Evolutionary conservation across 2,329 filamentous ascomycete species (phyloP).

Genomic region (Nemania sp.): DNA sequence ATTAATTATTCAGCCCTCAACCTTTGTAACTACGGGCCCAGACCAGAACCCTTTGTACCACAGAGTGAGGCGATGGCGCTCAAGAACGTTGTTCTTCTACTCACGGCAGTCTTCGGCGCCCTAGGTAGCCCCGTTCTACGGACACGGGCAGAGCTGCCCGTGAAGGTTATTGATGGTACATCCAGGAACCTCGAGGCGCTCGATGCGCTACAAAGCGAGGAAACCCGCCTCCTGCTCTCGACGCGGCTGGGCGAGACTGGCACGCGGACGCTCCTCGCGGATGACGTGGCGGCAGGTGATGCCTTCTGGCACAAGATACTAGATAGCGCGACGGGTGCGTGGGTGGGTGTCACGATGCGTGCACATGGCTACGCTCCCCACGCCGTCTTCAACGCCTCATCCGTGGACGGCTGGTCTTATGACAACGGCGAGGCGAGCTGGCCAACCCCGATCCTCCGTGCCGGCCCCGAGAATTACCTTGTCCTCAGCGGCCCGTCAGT

Average conservation of each 20-base stretch:
- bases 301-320: constrained; percentile 27
- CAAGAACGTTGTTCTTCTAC: constrained; percentile 22
- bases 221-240: constrained; percentile 23
- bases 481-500: constrained; percentile 20
- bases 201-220: constrained; percentile 20
- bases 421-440: constrained; percentile 23
- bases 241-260: constrained; percentile 29
- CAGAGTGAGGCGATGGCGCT: constrained; percentile 17
- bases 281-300: constrained; percentile 32
- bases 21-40: background rate
- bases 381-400: constrained; percentile 31
- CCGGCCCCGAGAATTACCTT: constrained; percentile 37
- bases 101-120: constrained; percentile 21
- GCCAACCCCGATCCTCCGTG: constrained; percentile 29
- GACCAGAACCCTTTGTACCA: background rate
- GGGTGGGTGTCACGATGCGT: constrained; percentile 31
- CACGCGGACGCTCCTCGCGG: constrained; percentile 26
- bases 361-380: constrained; percentile 27
- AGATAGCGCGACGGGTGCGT: constrained; percentile 21
- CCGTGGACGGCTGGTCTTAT: constrained; percentile 28
- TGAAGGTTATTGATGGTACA: constrained; percentile 33
- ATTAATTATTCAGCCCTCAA: too few species aligned
- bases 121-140: constrained; percentile 22
- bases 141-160: constrained; percentile 22
- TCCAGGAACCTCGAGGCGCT: constrained; percentile 24